These are phyloP conservation scores for Isatis tinctoria DNA, from an alignment of 345 rosid species.

Conservation along the genomic window DNA sequence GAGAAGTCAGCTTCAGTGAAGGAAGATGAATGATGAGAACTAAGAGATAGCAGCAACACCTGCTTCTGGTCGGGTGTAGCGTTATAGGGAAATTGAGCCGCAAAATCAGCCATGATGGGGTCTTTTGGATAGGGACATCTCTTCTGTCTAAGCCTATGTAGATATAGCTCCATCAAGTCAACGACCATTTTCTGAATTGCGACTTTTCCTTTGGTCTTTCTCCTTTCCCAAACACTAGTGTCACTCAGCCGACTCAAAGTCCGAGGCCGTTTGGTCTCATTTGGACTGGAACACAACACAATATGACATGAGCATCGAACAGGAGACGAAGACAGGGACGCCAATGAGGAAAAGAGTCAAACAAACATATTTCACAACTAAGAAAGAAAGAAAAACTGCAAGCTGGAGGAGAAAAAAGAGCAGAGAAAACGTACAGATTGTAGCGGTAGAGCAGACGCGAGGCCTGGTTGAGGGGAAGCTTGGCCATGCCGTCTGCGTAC, in stretches of 20 bases:
- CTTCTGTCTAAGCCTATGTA: constrained; percentile 83
- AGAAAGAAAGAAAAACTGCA: neutral
- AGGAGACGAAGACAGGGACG: neutral
- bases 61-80: constrained; percentile 91
- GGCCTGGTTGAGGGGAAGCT: constrained; percentile 91
- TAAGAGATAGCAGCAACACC: constrained; percentile 34
- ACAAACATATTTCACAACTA: neutral
- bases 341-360: neutral
- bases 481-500: constrained; percentile 97
- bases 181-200: constrained; percentile 98
- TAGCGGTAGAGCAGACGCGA: constrained; percentile 86
- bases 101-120: constrained; percentile 63
- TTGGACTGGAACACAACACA: constrained; percentile 53
- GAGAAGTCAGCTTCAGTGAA: constrained; percentile 29
- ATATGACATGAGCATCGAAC: neutral
- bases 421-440: constrained; percentile 52
- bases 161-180: constrained; percentile 93
- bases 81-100: constrained; percentile 65
- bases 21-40: neutral
- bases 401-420: neutral
- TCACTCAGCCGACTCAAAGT: constrained; percentile 84
- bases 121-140: constrained; percentile 74
- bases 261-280: constrained; percentile 71
- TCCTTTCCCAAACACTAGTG: constrained; percentile 77
- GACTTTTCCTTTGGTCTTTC: constrained; percentile 92